Conservation (phyloP, 2,329 filamentous ascomycete genomes). For the Neodidymelliopsis sp. region DNA sequence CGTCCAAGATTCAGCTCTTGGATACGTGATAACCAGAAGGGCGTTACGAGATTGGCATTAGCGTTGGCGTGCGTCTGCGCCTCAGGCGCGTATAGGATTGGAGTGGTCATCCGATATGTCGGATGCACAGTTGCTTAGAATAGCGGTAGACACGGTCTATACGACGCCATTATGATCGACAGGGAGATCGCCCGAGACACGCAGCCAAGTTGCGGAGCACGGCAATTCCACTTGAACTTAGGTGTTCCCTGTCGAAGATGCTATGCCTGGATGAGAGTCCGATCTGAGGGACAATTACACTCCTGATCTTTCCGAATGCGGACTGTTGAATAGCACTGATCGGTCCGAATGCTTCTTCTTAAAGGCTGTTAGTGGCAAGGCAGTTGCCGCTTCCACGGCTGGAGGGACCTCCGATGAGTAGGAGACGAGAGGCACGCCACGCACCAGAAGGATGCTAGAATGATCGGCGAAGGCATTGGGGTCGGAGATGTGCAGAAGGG, state of each 20-base stretch:
- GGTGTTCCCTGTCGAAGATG: neutral
- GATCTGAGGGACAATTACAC: neutral
- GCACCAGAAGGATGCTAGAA: no score
- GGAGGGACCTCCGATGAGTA: conserved; percentile 7
- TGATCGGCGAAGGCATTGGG: conserved; percentile 1
- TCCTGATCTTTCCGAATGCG: neutral
- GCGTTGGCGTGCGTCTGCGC: neutral
- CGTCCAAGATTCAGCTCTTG: neutral
- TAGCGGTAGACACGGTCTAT: neutral
- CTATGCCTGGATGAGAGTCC: neutral
- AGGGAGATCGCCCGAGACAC: conserved; percentile 6
- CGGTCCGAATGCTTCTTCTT: conserved; percentile 5
- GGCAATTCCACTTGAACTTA: conserved; percentile 1
- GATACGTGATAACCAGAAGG: neutral
- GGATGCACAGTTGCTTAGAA: no score
- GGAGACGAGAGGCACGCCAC: neutral
- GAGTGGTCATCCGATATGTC: no score
- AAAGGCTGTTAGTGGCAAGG: neutral
- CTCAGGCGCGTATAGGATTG: no score
- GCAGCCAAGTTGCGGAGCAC: neutral
- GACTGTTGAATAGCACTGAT: neutral
- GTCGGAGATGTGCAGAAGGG: neutral
- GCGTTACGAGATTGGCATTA: neutral
- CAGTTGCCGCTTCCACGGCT: neutral
- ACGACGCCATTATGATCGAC: conserved; percentile 9